Conservation (phyloP, 1,139 yeast species). For the Yamadazyma oceani region DNA sequence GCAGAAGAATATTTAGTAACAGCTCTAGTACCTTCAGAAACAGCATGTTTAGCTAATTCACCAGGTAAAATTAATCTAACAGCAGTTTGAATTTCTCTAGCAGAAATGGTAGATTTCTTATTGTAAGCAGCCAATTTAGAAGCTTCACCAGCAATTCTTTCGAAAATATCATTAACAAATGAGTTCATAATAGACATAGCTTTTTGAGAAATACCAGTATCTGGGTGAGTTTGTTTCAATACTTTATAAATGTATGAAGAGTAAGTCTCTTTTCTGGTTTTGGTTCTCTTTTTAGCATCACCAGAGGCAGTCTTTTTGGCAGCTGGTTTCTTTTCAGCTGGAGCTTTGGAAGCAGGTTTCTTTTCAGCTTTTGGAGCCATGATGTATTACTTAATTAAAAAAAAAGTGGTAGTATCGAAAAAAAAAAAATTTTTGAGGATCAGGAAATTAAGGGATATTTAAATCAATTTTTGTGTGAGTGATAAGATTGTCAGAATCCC, state of each 20-base stretch:
- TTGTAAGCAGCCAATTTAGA: conserved; percentile 99
- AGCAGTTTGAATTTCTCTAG: conserved; percentile 99
- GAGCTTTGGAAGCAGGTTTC: conserved; percentile 99
- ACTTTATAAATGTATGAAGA: conserved; percentile 98
- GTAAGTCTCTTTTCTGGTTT: conserved; percentile 98
- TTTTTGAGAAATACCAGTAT: conserved; percentile 98
- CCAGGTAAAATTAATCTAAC: conserved; percentile 99
- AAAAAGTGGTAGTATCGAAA: not conserved
- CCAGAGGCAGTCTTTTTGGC: conserved; percentile 92
- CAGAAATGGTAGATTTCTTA: conserved; percentile 98
- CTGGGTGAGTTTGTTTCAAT: conserved; percentile 98
- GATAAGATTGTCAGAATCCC: not conserved
- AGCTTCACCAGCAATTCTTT: conserved; percentile 96
- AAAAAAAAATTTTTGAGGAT: conserved; percentile 4
- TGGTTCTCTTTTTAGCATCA: conserved; percentile 90
- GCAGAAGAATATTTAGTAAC: conserved; percentile 98
- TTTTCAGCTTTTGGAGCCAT: conserved; percentile 99
- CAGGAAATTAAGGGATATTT: conserved; percentile 4
- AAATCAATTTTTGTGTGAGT: conserved; percentile 1
- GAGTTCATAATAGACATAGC: conserved; percentile 99
- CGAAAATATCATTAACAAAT: conserved; percentile 93
- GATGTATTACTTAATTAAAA: conserved; percentile 15
- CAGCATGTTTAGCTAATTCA: conserved; percentile 99
- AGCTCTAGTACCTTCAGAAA: conserved; percentile 99
- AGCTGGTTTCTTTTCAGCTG: conserved; percentile 94